Evolutionary conservation across 2,329 filamentous ascomycete species (phyloP), one percentile per base, ranked within the genome.

Genomic region (Thelonectria olida): DNA sequence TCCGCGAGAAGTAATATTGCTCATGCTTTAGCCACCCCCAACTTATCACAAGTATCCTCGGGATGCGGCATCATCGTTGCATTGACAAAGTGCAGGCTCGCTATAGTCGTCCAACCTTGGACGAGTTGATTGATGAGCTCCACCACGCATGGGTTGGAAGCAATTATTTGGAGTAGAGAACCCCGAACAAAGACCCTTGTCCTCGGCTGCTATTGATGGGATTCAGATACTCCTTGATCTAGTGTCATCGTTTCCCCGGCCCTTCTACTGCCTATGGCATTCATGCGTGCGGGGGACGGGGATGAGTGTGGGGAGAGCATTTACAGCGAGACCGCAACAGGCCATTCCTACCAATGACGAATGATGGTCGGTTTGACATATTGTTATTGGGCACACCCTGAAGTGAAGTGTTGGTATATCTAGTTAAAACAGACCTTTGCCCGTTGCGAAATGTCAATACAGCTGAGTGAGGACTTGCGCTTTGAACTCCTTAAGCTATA

Each of bases 161-260:
- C 7, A 20, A 17, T 17, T 4, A 39, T 39, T n/a, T 39, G 36
- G 36, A n/a, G 36, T 39, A 39, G 17, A 9, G n/a, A 9, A 39
- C 36, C 36, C 36, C 17, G 17, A 17, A 39, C 36, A 9, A 17
- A 39, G n/a, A 4, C 36, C 31, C 28, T 17, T 15, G 9, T 10
- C 7, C 20, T 20, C 13, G 4, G 10, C 13, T 20, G 13, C 45
- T 51, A 60, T 60, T 60, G 57, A 49, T 51, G 57, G 57, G 17
- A 60, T 60, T 54, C 22, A 44, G 49, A 50, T 22, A 22, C 5
- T 45, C 47, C 45, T 27, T 25, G 20, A n/a, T n/a, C 6, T 50
- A 17, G 53, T 49, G 10, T 20, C 19, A 59, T 42, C 34, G 36
- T n/a, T 19, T 41, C 34, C 31, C 56, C 49, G 23, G 39, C 22